phyloP scores from a whole-genome alignment of 129 eudicot genomes.

The Kitagawia praeruptora region DNA sequence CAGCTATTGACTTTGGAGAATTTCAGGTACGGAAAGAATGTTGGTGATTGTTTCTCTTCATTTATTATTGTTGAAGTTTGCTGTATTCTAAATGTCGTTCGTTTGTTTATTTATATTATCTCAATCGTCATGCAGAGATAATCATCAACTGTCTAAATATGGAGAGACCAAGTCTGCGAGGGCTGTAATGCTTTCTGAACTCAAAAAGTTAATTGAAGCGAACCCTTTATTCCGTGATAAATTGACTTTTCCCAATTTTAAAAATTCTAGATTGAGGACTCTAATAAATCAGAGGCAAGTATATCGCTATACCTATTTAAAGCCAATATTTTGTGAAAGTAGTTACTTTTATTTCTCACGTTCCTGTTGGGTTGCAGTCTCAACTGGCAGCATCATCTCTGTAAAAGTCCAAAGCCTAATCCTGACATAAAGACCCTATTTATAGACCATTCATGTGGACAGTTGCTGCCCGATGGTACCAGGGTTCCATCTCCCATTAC shows the following conservation, averaged over 20 bases:
- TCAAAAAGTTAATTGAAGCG: constrained; percentile 50
- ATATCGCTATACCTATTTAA: too few relatives aligned
- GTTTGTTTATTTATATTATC: background rate
- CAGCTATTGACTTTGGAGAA: constrained; percentile 41
- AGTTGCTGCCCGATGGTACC: constrained; percentile 52
- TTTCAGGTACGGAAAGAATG: constrained; percentile 40
- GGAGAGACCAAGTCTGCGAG: constrained; percentile 61
- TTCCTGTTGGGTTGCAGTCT: constrained; percentile 3
- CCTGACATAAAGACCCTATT: constrained; percentile 9
- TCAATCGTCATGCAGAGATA: constrained; percentile 31
- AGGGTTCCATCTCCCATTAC: constrained; percentile 65
- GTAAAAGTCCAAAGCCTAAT: constrained; percentile 8
- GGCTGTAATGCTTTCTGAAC: constrained; percentile 21
- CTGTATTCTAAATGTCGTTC: background rate
- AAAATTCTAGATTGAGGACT: constrained; percentile 1
- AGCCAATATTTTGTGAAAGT: background rate
- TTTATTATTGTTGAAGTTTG: background rate
- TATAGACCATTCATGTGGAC: constrained; percentile 1
- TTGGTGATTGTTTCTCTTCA: background rate
- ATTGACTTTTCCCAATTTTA: constrained; percentile 13
- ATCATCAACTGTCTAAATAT: constrained; percentile 53
- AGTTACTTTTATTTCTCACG: background rate
- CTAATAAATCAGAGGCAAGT: constrained; percentile 5
- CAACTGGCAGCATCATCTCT: constrained; percentile 15
- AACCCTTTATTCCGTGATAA: constrained; percentile 57